phyloP scores from a whole-genome alignment of 208 protist species.

The Trypanosoma scelopori region DNA sequence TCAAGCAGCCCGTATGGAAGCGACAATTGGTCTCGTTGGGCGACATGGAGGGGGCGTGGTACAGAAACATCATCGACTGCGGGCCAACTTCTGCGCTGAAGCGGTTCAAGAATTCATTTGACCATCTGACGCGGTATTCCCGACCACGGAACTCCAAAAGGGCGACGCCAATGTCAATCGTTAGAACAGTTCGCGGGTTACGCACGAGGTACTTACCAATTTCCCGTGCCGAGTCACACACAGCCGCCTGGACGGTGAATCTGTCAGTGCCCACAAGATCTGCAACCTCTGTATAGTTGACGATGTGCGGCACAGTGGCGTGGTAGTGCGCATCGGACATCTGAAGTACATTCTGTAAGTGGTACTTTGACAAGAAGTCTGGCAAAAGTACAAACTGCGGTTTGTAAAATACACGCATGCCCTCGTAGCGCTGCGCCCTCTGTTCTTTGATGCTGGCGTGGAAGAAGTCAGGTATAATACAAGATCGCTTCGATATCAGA shows the following conservation, averaged over 20 bases:
- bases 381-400: slow-evolving; percentile 79
- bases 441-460: slow-evolving; percentile 83
- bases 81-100: slow-evolving; percentile 40
- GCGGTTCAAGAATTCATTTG: slow-evolving; percentile 42
- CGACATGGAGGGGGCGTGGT: slow-evolving; percentile 62
- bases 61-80: slow-evolving; percentile 42
- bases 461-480: slow-evolving; percentile 70
- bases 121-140: slow-evolving; percentile 83
- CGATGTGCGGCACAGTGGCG: slow-evolving; percentile 45
- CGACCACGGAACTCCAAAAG: slow-evolving; percentile 65
- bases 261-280: slow-evolving; percentile 45
- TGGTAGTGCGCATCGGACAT: slow-evolving; percentile 83
- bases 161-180: slow-evolving; percentile 73
- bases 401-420: slow-evolving; percentile 58
- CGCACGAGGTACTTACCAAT: slow-evolving; percentile 84
- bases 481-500: slow-evolving; percentile 61
- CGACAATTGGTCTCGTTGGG: slow-evolving; percentile 56
- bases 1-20: slow-evolving; percentile 50
- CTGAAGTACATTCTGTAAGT: slow-evolving; percentile 71
- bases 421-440: slow-evolving; percentile 52
- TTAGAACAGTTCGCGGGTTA: slow-evolving; percentile 53
- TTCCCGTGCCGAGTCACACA: slow-evolving; percentile 78
- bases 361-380: slow-evolving; percentile 85
- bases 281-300: slow-evolving; percentile 53
- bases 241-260: slow-evolving; percentile 69